Base-by-base conservation (phyloP, 352 stramenopile species). In the Saprolegnia diclina region DNA sequence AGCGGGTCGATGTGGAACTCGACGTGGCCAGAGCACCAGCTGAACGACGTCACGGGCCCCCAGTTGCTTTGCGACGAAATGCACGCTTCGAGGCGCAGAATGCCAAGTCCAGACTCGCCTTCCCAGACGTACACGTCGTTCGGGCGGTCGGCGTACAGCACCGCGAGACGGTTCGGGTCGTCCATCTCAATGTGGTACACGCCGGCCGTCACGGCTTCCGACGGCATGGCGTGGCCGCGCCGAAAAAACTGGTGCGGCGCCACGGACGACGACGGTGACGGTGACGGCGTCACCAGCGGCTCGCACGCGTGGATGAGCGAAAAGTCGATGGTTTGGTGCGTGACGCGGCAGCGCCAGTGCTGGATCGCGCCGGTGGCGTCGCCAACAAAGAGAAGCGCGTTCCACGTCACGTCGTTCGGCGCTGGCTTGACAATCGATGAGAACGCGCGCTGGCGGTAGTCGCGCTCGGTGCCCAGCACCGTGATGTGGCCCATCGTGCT, bases 1-100 rank as follows among this genome's bases (percentile, higher is more conserved):
- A 94, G 74, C 14, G 84, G 75, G 32, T 94, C 86, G 9, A 94
- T 73, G 59, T 92, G 90, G 76, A 92, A 94, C 64, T 92, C 85
- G 13, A 92, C 84, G 62, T 94, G 86, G 16, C 81, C 79, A 63
- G 71, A 83, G 71, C 86, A 92, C 86, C 86, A 94, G 64, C 74
- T 88, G 44, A 94, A 91, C 22, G 82, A 83, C 44, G 90, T 50
- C 56, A 92, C 75, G 14, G 76, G 64, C 10, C 85, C 84, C 52
- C 52, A 59, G 53, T 80, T 77, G 1, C 80, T 81, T 24, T 77
- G 74, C 11, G 84, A 87, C 19, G 64, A 24, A 24, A 94, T 88
- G 0, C 73, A 80, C 64, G 86, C 84, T 74, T 94, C 86, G 3
- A 81, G 71, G 10, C 83, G 78, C 54, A 92, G 72, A 64, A 92